These are phyloP conservation scores for Aspergillus coremiiformis DNA, from an alignment of 495 filamentous ascomycete genomes.

Conservation along the genomic window DNA sequence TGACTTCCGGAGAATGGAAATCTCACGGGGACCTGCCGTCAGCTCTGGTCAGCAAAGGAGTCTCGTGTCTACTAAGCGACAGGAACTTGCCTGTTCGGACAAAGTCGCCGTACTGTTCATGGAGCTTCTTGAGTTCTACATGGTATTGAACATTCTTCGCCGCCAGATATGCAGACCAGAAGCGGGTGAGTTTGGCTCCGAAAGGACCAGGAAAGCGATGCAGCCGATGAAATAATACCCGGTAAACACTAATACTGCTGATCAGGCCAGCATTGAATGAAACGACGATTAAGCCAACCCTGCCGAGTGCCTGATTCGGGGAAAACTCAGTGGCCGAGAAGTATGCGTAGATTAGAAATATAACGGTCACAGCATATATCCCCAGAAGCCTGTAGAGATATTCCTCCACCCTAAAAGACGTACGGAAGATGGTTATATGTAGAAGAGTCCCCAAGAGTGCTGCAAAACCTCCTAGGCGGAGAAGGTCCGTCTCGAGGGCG, in stretches of 20 bases:
- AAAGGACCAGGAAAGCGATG: conserved; percentile 35
- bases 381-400: conserved; percentile 1
- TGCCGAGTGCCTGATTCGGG: neutral
- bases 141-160: conserved; percentile 11
- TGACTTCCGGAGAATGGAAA: conserved; percentile 8
- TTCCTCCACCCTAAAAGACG: conserved; percentile 1
- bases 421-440: neutral
- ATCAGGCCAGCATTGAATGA: conserved; percentile 18
- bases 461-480: neutral
- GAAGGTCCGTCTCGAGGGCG: neutral
- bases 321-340: neutral
- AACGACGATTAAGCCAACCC: neutral
- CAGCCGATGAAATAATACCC: conserved; percentile 35
- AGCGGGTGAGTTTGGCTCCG: conserved; percentile 8
- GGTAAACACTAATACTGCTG: conserved; percentile 37
- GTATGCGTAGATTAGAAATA: neutral
- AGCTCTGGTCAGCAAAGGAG: neutral
- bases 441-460: neutral
- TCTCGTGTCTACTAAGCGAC: conserved; percentile 10
- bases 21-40: neutral
- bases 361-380: neutral
- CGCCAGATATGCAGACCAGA: conserved; percentile 8
- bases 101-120: neutral
- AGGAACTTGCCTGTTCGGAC: neutral
- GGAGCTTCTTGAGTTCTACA: conserved; percentile 2